Base-by-base conservation (phyloP, 306 rosid genomes). In the Sindora glabra region DNA sequence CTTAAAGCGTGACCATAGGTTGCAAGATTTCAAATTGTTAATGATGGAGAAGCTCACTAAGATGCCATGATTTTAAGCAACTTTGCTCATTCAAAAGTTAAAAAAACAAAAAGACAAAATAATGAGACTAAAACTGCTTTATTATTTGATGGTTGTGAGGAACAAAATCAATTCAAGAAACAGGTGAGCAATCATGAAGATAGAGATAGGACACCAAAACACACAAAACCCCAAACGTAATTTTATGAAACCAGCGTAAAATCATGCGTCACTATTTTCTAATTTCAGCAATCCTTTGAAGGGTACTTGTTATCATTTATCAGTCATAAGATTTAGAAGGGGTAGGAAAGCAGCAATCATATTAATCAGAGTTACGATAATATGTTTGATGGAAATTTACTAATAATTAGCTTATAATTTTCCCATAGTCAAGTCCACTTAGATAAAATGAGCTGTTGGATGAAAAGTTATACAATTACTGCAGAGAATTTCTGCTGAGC, bases 41-140 rank as follows among this genome's bases (percentile, higher is more conserved):
- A 88, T 87, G 89, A 91, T 91, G 92, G 64, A 66, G n/a, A 78
- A 85, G 83, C 80, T 91, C 97, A 85, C 87, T 81, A 81, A 74
- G 79, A 79, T 81, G 86, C 62, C 75, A 83, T 87, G 75, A 85
- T 87, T 70, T 79, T n/a, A 81, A 74, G 78, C 84, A 58, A 69
- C 85, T 83, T 85, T 85, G 64, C 72, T 77, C 77, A 83, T 70
- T 73, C 83, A 79, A 91, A 87, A 85, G 92, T 63, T n/a, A n/a
- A n/a, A n/a, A n/a, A n/a, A n/a, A n/a, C n/a, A n/a, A n/a, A n/a
- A 48, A 74, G 69, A 76, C 89, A 73, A 81, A 69, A 83, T 83
- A 60, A 87, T 83, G 82, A 84, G 82, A 74, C 54, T 60, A 65
- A n/a, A 85, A 64, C 74, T 44, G 67, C 85, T 84, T 77, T 77